Evolutionary conservation across 1,284 basidiomycete genomes (phyloP), one percentile per base, ranked within the genome.

Genomic region (Ganoderma leucocontextum): DNA sequence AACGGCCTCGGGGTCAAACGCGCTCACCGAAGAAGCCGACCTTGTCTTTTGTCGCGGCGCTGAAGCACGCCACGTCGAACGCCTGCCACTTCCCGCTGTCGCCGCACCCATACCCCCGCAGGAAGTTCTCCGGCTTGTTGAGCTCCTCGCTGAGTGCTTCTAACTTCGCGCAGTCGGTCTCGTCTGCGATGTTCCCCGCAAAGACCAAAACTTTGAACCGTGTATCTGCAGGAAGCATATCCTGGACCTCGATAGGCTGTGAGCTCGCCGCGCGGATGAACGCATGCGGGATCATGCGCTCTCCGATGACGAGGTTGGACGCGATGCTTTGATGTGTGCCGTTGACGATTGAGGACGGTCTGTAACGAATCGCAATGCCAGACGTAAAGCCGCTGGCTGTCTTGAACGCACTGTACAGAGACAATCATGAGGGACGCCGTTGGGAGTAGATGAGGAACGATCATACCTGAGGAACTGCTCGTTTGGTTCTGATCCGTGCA

Each of bases 361-460:
- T 75, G 72, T 93, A 93, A 63, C 86, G 87, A 38, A 93, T 87
- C 8, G 89, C 87, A 38, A 90, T 87, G 0, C 91, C 91, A 70
- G 87, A 89, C 4, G 84, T 86, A 75, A 91, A 89, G 2, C 82
- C 82, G 60, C 88, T 86, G 73, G 86, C 89, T 4, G 82, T 86
- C 72, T 87, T 85, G 80, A 89, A 90, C 0, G 84, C 84, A 39
- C 88, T 91, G 29, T 22, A n/a, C 3, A 25, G 17, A 53, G 12
- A 22, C 12, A n/a, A 15, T 10, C 35, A 12, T 33, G 17, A 36
- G 17, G 22, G 22, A 29, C n/a, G 47, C 19, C 12, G 4, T 35
- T 12, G 15, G 22, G 47, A 39, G 57, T 17, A 22, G 47, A 13
- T 10, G 35, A 19, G 17, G 12, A 8, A 10, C 1, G 13, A 2